Evolutionary conservation across 2,329 filamentous ascomycete genomes (phyloP).

Genomic region (Neopestalotiopsis rosae): DNA sequence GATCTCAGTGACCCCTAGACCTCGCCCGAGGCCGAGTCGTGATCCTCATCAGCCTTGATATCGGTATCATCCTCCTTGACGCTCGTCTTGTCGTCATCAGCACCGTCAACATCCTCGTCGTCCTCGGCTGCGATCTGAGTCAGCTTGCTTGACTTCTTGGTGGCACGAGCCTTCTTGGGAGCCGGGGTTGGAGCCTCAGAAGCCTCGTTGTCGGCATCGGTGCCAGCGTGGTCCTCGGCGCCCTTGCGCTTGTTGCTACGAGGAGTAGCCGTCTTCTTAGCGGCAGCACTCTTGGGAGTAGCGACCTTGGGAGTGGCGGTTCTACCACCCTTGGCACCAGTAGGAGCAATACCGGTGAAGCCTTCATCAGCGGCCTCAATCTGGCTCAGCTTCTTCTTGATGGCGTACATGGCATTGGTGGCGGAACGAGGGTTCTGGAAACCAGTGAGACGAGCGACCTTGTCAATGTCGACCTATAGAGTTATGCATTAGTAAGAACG

Average conservation of each 20-base stretch:
- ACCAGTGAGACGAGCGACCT: slow-evolving; percentile 9
- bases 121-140: not conserved
- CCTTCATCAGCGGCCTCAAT: not conserved
- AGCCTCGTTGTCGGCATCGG: not conserved
- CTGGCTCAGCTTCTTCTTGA: slow-evolving; percentile 18
- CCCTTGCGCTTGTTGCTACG: slow-evolving; percentile 7
- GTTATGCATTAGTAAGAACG: not conserved
- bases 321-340: not conserved
- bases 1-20: too few species aligned
- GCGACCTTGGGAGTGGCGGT: not conserved
- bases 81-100: not conserved
- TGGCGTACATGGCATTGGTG: slow-evolving; percentile 4
- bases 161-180: slow-evolving; percentile 6
- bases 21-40: not conserved
- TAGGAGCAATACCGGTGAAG: not conserved
- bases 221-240: not conserved
- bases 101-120: not conserved
- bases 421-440: slow-evolving; percentile 9
- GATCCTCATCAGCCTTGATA: not conserved
- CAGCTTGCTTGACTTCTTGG: not conserved
- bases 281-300: not conserved
- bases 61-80: not conserved
- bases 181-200: not conserved
- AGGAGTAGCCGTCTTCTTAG: not conserved
- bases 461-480: slow-evolving; percentile 8